Base-by-base conservation (phyloP, 1,139 yeast species). In the Pichia sp. region DNA sequence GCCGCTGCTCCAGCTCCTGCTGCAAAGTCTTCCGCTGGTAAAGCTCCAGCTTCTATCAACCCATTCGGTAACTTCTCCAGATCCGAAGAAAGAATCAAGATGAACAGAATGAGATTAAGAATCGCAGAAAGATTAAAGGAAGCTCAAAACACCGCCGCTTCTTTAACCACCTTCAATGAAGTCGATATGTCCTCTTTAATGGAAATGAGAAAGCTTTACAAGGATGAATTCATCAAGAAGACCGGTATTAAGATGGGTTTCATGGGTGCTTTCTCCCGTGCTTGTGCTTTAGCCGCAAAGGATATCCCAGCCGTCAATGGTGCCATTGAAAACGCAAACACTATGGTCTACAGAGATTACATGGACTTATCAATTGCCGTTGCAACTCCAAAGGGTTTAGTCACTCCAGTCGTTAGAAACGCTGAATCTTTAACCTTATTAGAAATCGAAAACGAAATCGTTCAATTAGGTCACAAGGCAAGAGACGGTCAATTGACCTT, bases 21-120 rank as follows among this genome's bases (percentile, higher is more conserved):
- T 33, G 58, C 64, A 35, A 57, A 45, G 17, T 47, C 68, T 37
- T 57, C 62, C 49, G 60, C 67, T 27, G 60, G 63, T 15, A 55
- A 60, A 6, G 56, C 65, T 24, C 62, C 69, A 35, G 65, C 70
- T 39, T 53, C 71, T 31, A 66, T 79, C 38, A 67, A 76, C 36
- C 52, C 59, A 33, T 74, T 81, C 62, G 84, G 87, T 52, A 69
- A 78, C 45, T 85, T 85, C 67, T 77, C 90, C 50, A 86, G 99
- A 75, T 73, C 76, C 54, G 98, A 93, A 73, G 88, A 84, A 69
- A 81, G 91, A 69, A 96, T 94, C 58, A 93, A 93, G 77, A 93
- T 93, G 99, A 93, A 91, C 83, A 88, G 99, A 77, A 94, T 93
- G 99, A 87, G 99, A 76, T 75, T 88, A 72, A 88, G 99, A 80